A percentile compares a stretch with the other conserved stretches of the same genome.
phyloP scores from a whole-genome alignment of 768 basidiomycete species.

The Tylopilus rubrobrunneus region DNA sequence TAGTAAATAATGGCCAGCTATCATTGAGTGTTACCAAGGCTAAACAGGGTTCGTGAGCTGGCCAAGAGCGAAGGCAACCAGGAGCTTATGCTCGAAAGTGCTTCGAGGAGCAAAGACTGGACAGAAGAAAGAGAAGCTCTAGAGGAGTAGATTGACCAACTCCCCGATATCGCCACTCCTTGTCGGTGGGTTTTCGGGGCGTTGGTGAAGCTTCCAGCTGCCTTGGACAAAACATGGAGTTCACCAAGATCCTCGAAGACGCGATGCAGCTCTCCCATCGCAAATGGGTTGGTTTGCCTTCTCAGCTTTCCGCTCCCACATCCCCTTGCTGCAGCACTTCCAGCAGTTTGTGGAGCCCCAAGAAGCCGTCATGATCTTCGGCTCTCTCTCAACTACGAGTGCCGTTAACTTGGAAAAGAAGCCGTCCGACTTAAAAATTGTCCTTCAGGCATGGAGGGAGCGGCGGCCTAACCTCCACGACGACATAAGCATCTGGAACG shows the following conservation, averaged over 20 bases:
- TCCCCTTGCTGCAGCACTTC: slow-evolving; percentile 94
- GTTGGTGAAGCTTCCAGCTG: slow-evolving; percentile 80
- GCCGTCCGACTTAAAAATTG: slow-evolving; percentile 92
- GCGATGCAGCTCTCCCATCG: slow-evolving; percentile 94
- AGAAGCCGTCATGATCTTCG: slow-evolving; percentile 93
- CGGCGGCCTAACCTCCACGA: slow-evolving; percentile 93
- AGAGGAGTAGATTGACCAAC: slow-evolving; percentile 48
- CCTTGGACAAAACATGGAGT: slow-evolving; percentile 81
- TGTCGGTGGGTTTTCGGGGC: slow-evolving; percentile 42
- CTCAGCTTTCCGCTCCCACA: slow-evolving; percentile 83
- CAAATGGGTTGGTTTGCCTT: slow-evolving; percentile 91
- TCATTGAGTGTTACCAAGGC: too few species aligned
- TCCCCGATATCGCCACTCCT: too few species aligned
- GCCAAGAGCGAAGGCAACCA: slow-evolving; percentile 86
- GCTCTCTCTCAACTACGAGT: slow-evolving; percentile 81
- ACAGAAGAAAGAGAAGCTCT: slow-evolving; percentile 69
- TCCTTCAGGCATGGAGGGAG: slow-evolving; percentile 96
- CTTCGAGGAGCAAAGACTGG: slow-evolving; percentile 95
- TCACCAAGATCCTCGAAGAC: slow-evolving; percentile 85
- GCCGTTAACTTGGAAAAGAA: slow-evolving; percentile 90
- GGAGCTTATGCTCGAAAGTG: slow-evolving; percentile 89
- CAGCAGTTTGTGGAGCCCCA: slow-evolving; percentile 98
- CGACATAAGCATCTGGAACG: slow-evolving; percentile 98
- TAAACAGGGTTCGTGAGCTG: too few species aligned
- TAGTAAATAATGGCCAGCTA: too few species aligned